phyloP scores from a whole-genome alignment of 441 rosid genomes.

The Erysimum pusillum region DNA sequence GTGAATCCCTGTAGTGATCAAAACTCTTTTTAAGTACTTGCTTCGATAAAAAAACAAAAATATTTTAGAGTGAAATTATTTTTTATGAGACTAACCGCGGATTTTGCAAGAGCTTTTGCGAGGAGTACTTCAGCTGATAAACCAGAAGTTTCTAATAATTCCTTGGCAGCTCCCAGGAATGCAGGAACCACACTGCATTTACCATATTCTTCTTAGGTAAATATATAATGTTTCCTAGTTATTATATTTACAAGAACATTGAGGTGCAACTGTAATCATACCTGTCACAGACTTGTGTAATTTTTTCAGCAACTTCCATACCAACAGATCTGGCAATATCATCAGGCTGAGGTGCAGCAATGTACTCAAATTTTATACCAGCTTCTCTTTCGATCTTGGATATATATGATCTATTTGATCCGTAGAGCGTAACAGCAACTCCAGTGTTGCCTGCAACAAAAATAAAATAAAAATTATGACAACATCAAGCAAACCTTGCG shows the following conservation, averaged over 20 bases:
- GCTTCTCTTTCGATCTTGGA: slow-evolving; percentile 81
- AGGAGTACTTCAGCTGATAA: slow-evolving; percentile 83
- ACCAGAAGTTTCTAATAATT: slow-evolving; percentile 71
- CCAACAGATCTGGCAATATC: slow-evolving; percentile 89
- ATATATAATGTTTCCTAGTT: neutral
- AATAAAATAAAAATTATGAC: slow-evolving; percentile 6
- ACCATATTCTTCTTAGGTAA: neutral
- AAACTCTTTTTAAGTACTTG: neutral
- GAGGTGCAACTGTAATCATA: slow-evolving; percentile 31
- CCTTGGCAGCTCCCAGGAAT: slow-evolving; percentile 81
- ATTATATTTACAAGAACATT: neutral
- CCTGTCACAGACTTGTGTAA: slow-evolving; percentile 87
- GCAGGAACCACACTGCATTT: slow-evolving; percentile 87
- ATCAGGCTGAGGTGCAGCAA: slow-evolving; percentile 80
- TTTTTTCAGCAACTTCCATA: slow-evolving; percentile 71
- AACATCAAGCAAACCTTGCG: neutral
- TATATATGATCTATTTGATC: slow-evolving; percentile 74
- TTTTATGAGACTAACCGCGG: slow-evolving; percentile 60
- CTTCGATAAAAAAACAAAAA: neutral
- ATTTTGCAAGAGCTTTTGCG: slow-evolving; percentile 92
- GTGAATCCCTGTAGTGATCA: slow-evolving; percentile 75
- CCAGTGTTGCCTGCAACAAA: slow-evolving; percentile 80
- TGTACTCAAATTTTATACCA: slow-evolving; percentile 88
- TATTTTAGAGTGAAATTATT: slow-evolving; percentile 3
- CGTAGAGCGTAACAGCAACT: slow-evolving; percentile 89